Base-by-base conservation (phyloP, 192 early-diverging fungal genomes). In the Linnemannia elongata region DNA sequence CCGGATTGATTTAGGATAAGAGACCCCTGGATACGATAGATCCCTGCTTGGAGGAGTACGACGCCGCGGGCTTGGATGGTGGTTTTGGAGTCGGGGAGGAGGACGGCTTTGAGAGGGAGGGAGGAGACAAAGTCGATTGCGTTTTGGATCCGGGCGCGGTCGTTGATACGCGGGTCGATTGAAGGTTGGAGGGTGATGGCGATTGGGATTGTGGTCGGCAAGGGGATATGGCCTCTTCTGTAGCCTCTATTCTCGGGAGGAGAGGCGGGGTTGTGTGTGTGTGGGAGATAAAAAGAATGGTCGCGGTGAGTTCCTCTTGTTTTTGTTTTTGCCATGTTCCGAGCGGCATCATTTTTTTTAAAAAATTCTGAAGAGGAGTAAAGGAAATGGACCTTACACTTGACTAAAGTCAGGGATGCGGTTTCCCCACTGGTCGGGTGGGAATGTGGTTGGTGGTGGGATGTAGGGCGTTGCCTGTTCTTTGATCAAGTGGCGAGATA, bases 381-480 rank as follows among this genome's bases (percentile, higher is more conserved):
- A 45, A 57, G 47, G 49, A 47, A 3, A 15, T 30, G 36, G 52
- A 12, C 4, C 45, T 78, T 78, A 83, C 82, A 84, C 82, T 79
- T 84, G 82, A 77, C 82, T 84, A 75, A 84, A 84, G 63, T 84
- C 82, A 2, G 82, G 72, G 45, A 84, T 55, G 7, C 60, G 52
- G 39, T 85, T 85, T 0, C 83, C 83, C 78, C 77, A 79, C 24
- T 76, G 33, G n/a, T 85, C 83, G 1, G 83, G 69, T 0, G 83
- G 83, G 70, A 85, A 85, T 78, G 75, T 55, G 4, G 27, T 63
- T 55, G 83, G 83, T 22, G 83, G 83, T 10, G 83, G 63, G 22
- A 76, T 75, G 63, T 79, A 85, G 0, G 83, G 83, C 4, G 18
- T 39, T 27, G 77, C 49, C 54, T 78, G 77, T 4, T 49, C 41